A percentile compares a stretch with the other conserved stretches of the same genome.
Evolutionary conservation across 1,284 basidiomycete genomes (phyloP).

Genomic region (Inonotus obliquus): DNA sequence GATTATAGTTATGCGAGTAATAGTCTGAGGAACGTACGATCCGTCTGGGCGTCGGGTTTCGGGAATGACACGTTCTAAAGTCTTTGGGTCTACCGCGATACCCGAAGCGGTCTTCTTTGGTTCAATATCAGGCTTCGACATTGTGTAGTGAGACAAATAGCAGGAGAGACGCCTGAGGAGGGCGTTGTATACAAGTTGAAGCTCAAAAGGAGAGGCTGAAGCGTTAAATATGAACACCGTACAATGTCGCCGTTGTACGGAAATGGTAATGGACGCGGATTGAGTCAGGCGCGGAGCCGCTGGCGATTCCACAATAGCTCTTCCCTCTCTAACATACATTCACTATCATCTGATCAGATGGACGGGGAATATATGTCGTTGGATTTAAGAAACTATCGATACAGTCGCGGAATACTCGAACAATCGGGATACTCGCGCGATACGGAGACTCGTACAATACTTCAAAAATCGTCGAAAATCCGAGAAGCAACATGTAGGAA

Average conservation of each 20-base stretch:
- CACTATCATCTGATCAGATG: no score
- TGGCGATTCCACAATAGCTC: neutral
- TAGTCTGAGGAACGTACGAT: constrained; percentile 56
- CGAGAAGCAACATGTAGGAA: no score
- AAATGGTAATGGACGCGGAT: neutral
- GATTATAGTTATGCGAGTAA: neutral
- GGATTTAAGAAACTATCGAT: neutral
- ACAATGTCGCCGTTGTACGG: neutral
- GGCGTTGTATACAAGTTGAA: neutral
- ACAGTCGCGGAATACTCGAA: neutral
- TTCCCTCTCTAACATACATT: no score
- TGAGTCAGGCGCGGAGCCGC: neutral
- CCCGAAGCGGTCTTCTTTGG: constrained; percentile 70
- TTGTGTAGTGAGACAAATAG: constrained; percentile 26
- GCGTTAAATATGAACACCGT: neutral
- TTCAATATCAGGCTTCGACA: constrained; percentile 75
- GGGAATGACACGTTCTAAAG: constrained; percentile 85
- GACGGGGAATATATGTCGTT: no score
- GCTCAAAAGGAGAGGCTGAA: neutral
- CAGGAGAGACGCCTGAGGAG: neutral
- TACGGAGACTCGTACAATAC: neutral
- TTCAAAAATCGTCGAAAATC: no score
- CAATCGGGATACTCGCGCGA: neutral
- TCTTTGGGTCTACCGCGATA: constrained; percentile 78
- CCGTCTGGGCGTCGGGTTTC: constrained; percentile 82